Evolutionary conservation across 129 eudicot genomes (phyloP).

Genomic region (Apium graveolens): DNA sequence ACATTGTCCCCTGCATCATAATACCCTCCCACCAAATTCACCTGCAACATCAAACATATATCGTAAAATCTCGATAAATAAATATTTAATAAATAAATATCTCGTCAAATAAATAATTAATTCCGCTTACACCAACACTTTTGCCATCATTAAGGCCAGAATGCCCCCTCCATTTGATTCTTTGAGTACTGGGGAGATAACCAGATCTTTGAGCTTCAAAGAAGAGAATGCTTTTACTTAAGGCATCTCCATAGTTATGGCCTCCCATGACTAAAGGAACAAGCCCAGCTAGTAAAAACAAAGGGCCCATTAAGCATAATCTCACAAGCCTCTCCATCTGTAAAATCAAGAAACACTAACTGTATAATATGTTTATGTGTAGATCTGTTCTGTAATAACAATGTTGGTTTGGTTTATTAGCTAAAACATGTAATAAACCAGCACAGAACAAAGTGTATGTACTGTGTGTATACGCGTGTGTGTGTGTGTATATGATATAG

Average conservation of each 20-base stretch:
- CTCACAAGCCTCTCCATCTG: slow-evolving; percentile 36
- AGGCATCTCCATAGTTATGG: slow-evolving; percentile 82
- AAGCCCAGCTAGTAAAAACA: slow-evolving; percentile 43
- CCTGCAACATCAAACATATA: slow-evolving; percentile 27
- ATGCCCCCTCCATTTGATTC: slow-evolving; percentile 81
- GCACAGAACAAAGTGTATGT: slow-evolving; percentile 13
- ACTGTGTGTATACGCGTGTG: slow-evolving; percentile 1
- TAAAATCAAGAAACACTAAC: background rate
- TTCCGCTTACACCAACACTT: slow-evolving; percentile 52
- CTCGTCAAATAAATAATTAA: background rate
- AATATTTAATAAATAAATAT: no score
- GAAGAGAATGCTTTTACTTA: slow-evolving; percentile 71
- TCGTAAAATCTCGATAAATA: no score
- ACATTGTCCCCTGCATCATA: slow-evolving; percentile 99
- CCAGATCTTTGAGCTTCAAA: slow-evolving; percentile 99
- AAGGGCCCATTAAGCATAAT: slow-evolving; percentile 37
- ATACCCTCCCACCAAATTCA: slow-evolving; percentile 97
- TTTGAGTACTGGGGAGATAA: slow-evolving; percentile 57
- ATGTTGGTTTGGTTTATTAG: slow-evolving; percentile 49
- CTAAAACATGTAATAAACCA: slow-evolving; percentile 42
- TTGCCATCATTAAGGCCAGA: slow-evolving; percentile 90
- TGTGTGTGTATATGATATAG: slow-evolving; percentile 18
- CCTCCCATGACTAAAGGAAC: slow-evolving; percentile 47
- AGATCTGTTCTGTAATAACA: slow-evolving; percentile 22
- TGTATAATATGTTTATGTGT: background rate